phyloP scores from a whole-genome alignment of 2,329 filamentous ascomycete species.

The Zymoseptoria crescenta region DNA sequence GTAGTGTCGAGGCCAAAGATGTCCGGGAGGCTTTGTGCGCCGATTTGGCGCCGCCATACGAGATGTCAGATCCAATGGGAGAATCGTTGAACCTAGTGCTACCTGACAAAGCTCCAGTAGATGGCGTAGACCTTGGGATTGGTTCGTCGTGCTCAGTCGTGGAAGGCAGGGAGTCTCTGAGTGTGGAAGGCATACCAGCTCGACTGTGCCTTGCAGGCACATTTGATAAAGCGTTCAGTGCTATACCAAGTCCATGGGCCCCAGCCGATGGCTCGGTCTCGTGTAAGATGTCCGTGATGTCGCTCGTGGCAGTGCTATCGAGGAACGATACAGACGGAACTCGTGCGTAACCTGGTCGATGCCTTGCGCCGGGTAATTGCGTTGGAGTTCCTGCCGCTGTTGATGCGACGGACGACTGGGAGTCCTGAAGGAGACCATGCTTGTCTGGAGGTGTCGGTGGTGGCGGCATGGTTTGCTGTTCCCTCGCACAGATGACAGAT shows the following conservation, averaged over 20 bases:
- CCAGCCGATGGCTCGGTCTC: constrained; percentile 24
- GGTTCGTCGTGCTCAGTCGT: constrained; percentile 10
- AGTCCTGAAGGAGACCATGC: constrained; percentile 12
- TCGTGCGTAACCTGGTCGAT: constrained; percentile 31
- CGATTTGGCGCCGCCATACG: constrained; percentile 10
- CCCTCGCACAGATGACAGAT: constrained; percentile 2
- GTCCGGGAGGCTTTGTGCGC: constrained; percentile 11
- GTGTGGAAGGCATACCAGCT: constrained; percentile 19
- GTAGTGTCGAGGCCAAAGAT: constrained; percentile 18
- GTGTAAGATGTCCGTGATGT: constrained; percentile 23
- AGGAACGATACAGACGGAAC: constrained; percentile 30
- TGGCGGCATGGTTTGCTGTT: constrained; percentile 9
- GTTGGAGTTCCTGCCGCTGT: constrained; percentile 1
- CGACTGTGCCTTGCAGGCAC: constrained; percentile 5
- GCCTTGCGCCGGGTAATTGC: constrained; percentile 13
- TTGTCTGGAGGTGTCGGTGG: constrained; percentile 8
- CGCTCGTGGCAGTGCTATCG: constrained; percentile 20
- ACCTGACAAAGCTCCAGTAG: constrained; percentile 18
- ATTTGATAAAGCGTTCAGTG: not conserved
- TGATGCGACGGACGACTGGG: not conserved
- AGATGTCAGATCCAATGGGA: constrained; percentile 11
- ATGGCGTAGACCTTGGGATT: constrained; percentile 17
- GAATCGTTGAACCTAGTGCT: constrained; percentile 19
- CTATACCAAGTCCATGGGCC: constrained; percentile 31
- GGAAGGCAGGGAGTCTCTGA: constrained; percentile 7